Percentiles rank a stretch among this genome's conserved stretches.
phyloP scores from a whole-genome alignment of 805 yeast genomes.

The Priceomyces haplophilus region DNA sequence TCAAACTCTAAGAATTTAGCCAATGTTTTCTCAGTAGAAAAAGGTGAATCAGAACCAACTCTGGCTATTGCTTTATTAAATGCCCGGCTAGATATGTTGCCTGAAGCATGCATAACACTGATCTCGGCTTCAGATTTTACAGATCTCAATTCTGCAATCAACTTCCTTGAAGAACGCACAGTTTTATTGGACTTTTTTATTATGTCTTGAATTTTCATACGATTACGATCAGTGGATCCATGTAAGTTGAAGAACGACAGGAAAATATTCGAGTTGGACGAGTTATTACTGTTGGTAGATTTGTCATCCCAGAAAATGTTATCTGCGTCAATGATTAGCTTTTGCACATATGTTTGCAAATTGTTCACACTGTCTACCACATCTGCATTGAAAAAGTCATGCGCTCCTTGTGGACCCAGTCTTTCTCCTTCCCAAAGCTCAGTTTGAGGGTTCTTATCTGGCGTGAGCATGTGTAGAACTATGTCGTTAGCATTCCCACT shows the following conservation, averaged over 20 bases:
- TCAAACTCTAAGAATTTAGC: slow-evolving; percentile 78
- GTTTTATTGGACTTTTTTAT: slow-evolving; percentile 31
- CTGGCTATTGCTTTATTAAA: slow-evolving; percentile 77
- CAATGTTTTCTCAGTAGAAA: slow-evolving; percentile 72
- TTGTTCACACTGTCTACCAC: slow-evolving; percentile 52
- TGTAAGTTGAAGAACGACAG: slow-evolving; percentile 18
- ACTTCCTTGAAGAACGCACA: slow-evolving; percentile 41
- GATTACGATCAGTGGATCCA: slow-evolving; percentile 5
- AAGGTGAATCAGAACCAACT: slow-evolving; percentile 40
- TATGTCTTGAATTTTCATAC: slow-evolving; percentile 16
- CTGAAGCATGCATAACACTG: slow-evolving; percentile 75
- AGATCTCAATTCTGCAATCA: slow-evolving; percentile 52
- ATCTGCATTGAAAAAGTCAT: slow-evolving; percentile 86
- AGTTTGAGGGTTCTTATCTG: slow-evolving; percentile 68
- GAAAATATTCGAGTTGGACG: slow-evolving; percentile 11
- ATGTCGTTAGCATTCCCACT: slow-evolving; percentile 47
- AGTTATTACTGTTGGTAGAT: slow-evolving; percentile 8
- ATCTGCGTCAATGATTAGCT: slow-evolving; percentile 47
- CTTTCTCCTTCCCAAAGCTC: slow-evolving; percentile 97
- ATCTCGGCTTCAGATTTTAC: slow-evolving; percentile 78
- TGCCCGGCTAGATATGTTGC: slow-evolving; percentile 76
- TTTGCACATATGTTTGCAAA: slow-evolving; percentile 42
- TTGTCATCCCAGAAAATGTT: slow-evolving; percentile 55
- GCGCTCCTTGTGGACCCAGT: slow-evolving; percentile 81
- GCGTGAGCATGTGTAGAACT: slow-evolving; percentile 76